These are phyloP conservation scores for Volvox reticuliferus DNA, from an alignment of 139 green algal species.

Conservation along the genomic window DNA sequence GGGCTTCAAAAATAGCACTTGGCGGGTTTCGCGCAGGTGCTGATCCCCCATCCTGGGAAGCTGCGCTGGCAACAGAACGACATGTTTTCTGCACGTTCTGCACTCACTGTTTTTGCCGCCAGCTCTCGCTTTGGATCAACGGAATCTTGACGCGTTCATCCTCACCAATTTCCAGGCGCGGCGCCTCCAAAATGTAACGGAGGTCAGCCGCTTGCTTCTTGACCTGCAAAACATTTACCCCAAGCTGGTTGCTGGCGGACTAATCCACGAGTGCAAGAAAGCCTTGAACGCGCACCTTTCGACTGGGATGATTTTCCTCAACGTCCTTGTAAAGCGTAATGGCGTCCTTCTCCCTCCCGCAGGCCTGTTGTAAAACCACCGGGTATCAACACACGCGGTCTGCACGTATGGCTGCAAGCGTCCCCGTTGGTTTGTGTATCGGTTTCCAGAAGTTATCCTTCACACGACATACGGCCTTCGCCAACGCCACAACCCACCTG, in stretches of 20 bases:
- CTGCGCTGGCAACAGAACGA: too few relatives aligned
- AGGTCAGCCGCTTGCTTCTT: slow-evolving; percentile 67
- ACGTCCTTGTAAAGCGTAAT: slow-evolving; percentile 83
- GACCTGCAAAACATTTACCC: slow-evolving; percentile 25
- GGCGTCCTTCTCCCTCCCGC: slow-evolving; percentile 78
- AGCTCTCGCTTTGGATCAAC: slow-evolving; percentile 70
- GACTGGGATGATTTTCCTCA: slow-evolving; percentile 66
- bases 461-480: too few relatives aligned
- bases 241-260: too few relatives aligned
- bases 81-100: neutral
- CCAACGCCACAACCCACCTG: slow-evolving; percentile 71
- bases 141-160: slow-evolving; percentile 87
- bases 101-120: slow-evolving; percentile 57
- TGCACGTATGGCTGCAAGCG: too few relatives aligned
- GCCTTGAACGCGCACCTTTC: neutral
- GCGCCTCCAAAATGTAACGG: slow-evolving; percentile 90
- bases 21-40: too few relatives aligned
- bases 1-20: too few relatives aligned
- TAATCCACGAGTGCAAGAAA: too few relatives aligned
- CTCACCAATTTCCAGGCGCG: slow-evolving; percentile 75
- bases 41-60: too few relatives aligned
- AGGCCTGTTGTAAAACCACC: slow-evolving; percentile 67
- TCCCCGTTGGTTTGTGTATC: too few relatives aligned
- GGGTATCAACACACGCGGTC: too few relatives aligned
- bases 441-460: too few relatives aligned